Evolutionary conservation across 2,329 filamentous ascomycete genomes (phyloP).

Genomic region (Penicillium rolfsii): DNA sequence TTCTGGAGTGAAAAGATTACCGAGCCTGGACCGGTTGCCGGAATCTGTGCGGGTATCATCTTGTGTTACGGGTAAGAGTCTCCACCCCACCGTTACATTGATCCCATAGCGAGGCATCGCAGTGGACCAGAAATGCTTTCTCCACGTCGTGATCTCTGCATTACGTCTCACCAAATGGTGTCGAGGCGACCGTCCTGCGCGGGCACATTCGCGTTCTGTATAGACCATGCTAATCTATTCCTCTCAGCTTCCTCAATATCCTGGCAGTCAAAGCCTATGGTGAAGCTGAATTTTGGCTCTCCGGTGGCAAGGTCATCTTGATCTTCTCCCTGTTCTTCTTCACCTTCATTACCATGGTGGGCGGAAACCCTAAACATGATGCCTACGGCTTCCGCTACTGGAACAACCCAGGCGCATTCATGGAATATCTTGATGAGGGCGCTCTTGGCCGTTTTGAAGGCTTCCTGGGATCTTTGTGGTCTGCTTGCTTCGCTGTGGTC

Average conservation of each 20-base stretch:
- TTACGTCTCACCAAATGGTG: background rate
- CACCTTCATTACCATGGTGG: slow-evolving; percentile 79
- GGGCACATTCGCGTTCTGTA: background rate
- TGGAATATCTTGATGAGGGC: slow-evolving; percentile 64
- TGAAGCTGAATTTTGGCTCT: slow-evolving; percentile 59
- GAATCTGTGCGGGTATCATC: slow-evolving; percentile 36
- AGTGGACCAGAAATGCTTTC: background rate
- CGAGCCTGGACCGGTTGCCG: slow-evolving; percentile 38
- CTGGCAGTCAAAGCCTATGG: slow-evolving; percentile 71
- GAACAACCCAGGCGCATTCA: slow-evolving; percentile 66
- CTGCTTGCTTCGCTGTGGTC: slow-evolving; percentile 66
- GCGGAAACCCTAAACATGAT: slow-evolving; percentile 72
- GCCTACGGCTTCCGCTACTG: slow-evolving; percentile 71
- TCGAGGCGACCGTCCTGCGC: background rate
- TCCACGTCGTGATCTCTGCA: background rate
- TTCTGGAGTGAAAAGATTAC: slow-evolving; percentile 45
- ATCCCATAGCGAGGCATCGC: background rate
- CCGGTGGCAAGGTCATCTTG: slow-evolving; percentile 65
- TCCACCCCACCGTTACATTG: background rate
- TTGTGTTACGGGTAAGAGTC: slow-evolving; percentile 32
- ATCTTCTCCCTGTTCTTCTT: slow-evolving; percentile 70
- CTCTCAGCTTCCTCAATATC: slow-evolving; percentile 62
- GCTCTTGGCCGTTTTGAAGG: slow-evolving; percentile 58
- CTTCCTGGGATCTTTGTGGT: slow-evolving; percentile 71
- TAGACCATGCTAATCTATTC: background rate